A percentile compares a stretch with the other conserved stretches of the same genome.
phyloP scores from a whole-genome alignment of 805 yeast species.

The Pichia gijzeniarum region DNA sequence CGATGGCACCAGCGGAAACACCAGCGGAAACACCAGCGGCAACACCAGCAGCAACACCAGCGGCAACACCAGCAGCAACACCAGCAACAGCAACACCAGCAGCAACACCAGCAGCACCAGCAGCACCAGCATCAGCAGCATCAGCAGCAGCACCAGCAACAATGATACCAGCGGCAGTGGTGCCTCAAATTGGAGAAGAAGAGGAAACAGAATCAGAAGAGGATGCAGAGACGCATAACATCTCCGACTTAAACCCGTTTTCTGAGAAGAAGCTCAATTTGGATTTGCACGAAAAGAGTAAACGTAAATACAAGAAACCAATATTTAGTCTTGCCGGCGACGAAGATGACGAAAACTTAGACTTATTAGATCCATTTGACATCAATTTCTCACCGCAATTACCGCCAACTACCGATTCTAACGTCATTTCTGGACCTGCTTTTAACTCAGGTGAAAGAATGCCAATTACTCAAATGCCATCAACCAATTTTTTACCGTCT shows the following conservation, averaged over 20 bases:
- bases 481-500: conserved; percentile 15
- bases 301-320: conserved; percentile 17
- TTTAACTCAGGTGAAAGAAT: conserved; percentile 16
- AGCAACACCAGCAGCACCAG: not conserved
- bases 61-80: too few species aligned
- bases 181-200: too few species aligned
- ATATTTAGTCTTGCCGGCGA: conserved; percentile 27
- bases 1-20: not conserved
- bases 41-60: not conserved
- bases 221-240: not conserved
- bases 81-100: not conserved
- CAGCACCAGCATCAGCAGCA: too few species aligned
- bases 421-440: conserved; percentile 18
- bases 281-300: not conserved
- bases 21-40: too few species aligned
- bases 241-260: not conserved
- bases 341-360: conserved; percentile 16
- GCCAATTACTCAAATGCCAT: conserved; percentile 4
- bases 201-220: not conserved
- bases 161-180: not conserved
- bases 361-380: conserved; percentile 3
- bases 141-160: too few species aligned
- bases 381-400: not conserved
- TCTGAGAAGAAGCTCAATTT: not conserved
- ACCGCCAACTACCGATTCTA: not conserved